phyloP scores from a whole-genome alignment of 2,329 filamentous ascomycete genomes.

The Claviceps maximensis region DNA sequence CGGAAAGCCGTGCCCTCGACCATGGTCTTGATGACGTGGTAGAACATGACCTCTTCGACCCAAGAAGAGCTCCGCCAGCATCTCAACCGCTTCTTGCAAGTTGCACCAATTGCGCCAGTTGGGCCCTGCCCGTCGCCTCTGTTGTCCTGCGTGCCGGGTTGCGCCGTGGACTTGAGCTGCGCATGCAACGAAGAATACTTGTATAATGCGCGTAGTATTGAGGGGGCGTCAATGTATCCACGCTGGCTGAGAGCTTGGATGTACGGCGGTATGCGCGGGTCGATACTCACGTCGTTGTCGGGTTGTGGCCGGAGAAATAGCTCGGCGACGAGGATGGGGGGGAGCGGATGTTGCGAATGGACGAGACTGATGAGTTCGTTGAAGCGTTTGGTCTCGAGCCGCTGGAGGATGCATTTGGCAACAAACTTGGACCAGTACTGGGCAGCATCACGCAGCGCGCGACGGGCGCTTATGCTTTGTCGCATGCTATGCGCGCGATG shows the following conservation, averaged over 20 bases:
- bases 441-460: constrained; percentile 16
- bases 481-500: constrained; percentile 13
- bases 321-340: constrained; percentile 38
- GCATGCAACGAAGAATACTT: constrained; percentile 41
- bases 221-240: constrained; percentile 38
- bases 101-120: constrained; percentile 3
- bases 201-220: constrained; percentile 41
- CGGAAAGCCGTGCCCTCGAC: constrained; percentile 38
- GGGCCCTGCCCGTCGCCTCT: constrained; percentile 1
- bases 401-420: constrained; percentile 32
- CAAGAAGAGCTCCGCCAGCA: constrained; percentile 45
- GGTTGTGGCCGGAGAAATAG: constrained; percentile 43
- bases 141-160: constrained; percentile 3
- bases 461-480: constrained; percentile 9
- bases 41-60: constrained; percentile 82
- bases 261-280: constrained; percentile 47
- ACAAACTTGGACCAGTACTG: constrained; percentile 39
- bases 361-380: constrained; percentile 36
- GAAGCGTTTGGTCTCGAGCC: constrained; percentile 42
- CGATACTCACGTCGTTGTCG: constrained; percentile 35
- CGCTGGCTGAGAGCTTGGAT: constrained; percentile 40
- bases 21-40: constrained; percentile 82
- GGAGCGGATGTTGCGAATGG: constrained; percentile 36
- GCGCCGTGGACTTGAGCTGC: constrained; percentile 5
- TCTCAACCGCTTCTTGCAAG: constrained; percentile 12